Percentiles rank a stretch among this genome's conserved stretches.
These are phyloP conservation scores for Effrenium voratum DNA, from an alignment of 73 alveolate species.

Conservation along the genomic window DNA sequence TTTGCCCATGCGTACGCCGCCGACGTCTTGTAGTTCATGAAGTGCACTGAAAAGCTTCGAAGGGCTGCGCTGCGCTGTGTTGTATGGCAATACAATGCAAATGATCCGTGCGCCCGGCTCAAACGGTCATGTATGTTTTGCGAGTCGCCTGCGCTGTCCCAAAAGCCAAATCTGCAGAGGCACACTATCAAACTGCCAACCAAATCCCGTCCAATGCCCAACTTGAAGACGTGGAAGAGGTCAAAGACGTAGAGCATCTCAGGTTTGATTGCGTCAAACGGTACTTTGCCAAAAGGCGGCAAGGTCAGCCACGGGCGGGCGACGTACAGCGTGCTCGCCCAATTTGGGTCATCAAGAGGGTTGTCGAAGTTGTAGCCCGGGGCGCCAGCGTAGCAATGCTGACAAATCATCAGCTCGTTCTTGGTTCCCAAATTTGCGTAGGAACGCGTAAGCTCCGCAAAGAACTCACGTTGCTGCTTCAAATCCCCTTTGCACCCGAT, in stretches of 20 bases:
- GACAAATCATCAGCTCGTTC: not conserved
- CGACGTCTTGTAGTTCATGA: not conserved
- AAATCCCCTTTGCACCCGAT: conserved; percentile 7
- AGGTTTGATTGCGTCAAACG: not conserved
- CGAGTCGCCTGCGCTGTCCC: not conserved
- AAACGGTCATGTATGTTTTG: not conserved
- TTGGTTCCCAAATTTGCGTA: not conserved
- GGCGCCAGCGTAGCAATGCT: not conserved
- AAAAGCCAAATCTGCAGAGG: not conserved
- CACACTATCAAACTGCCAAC: not conserved
- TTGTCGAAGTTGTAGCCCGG: not conserved
- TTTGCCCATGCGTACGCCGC: not conserved
- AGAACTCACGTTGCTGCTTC: not conserved
- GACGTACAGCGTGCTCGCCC: not conserved
- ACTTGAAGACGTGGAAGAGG: not conserved
- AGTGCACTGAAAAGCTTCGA: not conserved
- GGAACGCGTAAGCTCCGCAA: not conserved
- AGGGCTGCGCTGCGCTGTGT: not conserved
- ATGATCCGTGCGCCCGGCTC: not conserved
- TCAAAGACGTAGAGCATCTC: not conserved
- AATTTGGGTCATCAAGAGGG: not conserved
- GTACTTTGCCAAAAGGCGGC: not conserved
- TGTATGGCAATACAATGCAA: not conserved
- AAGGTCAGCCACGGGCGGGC: not conserved
- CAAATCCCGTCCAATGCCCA: not conserved